Conservation (phyloP, 768 basidiomycete genomes). For the Mrakia gelida region DNA sequence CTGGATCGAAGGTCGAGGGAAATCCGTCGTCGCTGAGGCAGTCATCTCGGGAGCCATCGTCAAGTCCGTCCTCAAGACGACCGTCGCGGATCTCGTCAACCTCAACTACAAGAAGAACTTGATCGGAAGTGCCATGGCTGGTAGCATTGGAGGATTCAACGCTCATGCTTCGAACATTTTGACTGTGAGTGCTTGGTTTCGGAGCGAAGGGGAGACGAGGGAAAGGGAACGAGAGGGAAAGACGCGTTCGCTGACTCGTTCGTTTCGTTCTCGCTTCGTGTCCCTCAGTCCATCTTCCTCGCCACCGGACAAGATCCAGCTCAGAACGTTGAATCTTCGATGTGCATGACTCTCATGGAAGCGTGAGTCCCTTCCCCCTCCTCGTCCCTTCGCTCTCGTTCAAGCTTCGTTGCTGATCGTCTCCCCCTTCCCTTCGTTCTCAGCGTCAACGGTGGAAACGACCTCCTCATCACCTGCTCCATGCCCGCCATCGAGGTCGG, state of each 20-base stretch:
- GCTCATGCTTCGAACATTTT: conserved; percentile 97
- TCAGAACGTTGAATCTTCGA: conserved; percentile 97
- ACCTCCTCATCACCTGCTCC: conserved; percentile 84
- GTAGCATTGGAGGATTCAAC: conserved; percentile 95
- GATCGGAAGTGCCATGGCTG: conserved; percentile 96
- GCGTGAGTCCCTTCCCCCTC: conserved; percentile 60
- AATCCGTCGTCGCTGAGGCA: conserved; percentile 95
- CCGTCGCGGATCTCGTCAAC: conserved; percentile 79
- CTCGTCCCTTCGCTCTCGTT: conserved; percentile 11
- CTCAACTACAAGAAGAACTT: conserved; percentile 96
- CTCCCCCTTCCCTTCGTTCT: not conserved
- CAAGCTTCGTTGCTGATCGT: conserved; percentile 47
- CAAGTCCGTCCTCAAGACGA: conserved; percentile 89
- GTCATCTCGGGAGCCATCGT: conserved; percentile 84
- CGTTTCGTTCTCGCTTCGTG: not conserved
- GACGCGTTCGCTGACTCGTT: not conserved
- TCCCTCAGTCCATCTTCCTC: conserved; percentile 70
- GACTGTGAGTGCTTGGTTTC: conserved; percentile 49
- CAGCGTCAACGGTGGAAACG: conserved; percentile 71
- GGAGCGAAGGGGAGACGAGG: not conserved
- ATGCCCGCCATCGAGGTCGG: conserved; percentile 99
- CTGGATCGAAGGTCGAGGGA: conserved; percentile 98
- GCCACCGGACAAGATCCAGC: conserved; percentile 99
- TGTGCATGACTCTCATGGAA: conserved; percentile 99
- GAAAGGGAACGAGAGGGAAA: not conserved